Evolutionary conservation across 2,329 filamentous ascomycete genomes (phyloP), one percentile per base, ranked within the genome.

Genomic region (Acrocalymma vagum): DNA sequence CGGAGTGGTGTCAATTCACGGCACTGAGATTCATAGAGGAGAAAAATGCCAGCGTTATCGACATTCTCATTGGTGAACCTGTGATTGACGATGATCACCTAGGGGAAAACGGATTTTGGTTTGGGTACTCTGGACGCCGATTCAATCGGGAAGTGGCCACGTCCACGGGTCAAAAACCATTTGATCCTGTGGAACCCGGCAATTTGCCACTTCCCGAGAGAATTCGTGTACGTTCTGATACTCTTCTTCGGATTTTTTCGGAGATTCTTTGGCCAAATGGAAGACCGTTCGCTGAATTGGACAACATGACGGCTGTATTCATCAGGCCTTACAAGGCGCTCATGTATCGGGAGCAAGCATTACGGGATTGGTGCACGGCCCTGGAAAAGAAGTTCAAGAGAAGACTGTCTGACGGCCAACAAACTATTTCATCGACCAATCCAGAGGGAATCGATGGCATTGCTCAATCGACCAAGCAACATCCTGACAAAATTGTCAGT

Each of bases 31-130:
- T 10, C 9, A 8, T 20, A 3, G 18, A 29, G 3, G 25, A 22
- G 5, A 35, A 36, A 13, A 11, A 22, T 10, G 10, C 22, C 9
- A n/a, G 27, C 16, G n/a, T 26, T 10, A 16, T 42, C 8, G 33
- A 43, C 15, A 17, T 43, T 8, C 40, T 43, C n/a, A 29, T 43
- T 4, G 40, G 40, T 10, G 40, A 43, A 7, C 38, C 38, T 31
- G 15, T 26, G 4, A 18, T 36, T 21, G 31, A 42, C 15, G 31
- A 30, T 15, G 21, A 36, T 2, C 9, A n/a, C n/a, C n/a, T 30
- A 14, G 20, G 8, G 3, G n/a, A n/a, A 13, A 24, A 28, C 24
- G 23, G 18, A 17, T 30, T 29, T 15, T 41, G 38, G 38, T 41
- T 33, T 18, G 29, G 38, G 2, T 15, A 3, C 17, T 34, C 38